Base-by-base conservation (phyloP, 169 alveolate genomes). In the Plasmodium falciparum region DNA sequence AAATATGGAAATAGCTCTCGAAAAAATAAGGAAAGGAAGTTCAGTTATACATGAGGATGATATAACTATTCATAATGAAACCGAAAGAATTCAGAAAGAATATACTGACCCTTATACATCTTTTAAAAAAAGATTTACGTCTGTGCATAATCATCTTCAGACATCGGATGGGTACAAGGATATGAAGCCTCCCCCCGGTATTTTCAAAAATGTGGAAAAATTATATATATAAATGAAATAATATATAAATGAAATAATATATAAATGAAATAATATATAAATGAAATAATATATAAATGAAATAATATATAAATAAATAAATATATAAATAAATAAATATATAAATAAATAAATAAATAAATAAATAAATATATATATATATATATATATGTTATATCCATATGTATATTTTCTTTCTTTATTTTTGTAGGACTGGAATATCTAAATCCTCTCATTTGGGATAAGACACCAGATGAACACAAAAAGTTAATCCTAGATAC, bases 1-100 rank as follows among this genome's bases (percentile, higher is more conserved):
- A 24, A 88, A 66, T 58, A 88, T 91, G 92, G 94, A 91, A n/a
- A 91, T 91, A 78, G 92, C 94, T 12, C 56, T 69, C 17, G 94
- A 91, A 78, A 78, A 86, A 26, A 56, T 75, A 29, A 58, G 94
- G 13, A 70, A 76, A 24, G 94, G 94, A 4, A 78, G 89, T 26
- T 83, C 80, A 9, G 24, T 72, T 17, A 26, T 66, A 1, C 22
- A 17, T 12, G 78, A 63, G 11, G 90, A 91, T 8, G 74, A 73
- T 65, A 24, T 78, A n/a, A 78, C 89, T 2, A 43, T 52, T 52
- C 65, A 66, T 33, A 75, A 78, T 39, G 74, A 56, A 52, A 65
- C 62, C 13, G 78, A 78, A 0, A 29, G 89, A 12, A 78, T 56
- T 11, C 49, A 65, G n/a, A 78, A 78, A 26, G 89, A 78, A 39